Evolutionary conservation across 2,329 filamentous ascomycete genomes (phyloP), one percentile per base, ranked within the genome.

Genomic region (Colletotrichum cordylinicola): DNA sequence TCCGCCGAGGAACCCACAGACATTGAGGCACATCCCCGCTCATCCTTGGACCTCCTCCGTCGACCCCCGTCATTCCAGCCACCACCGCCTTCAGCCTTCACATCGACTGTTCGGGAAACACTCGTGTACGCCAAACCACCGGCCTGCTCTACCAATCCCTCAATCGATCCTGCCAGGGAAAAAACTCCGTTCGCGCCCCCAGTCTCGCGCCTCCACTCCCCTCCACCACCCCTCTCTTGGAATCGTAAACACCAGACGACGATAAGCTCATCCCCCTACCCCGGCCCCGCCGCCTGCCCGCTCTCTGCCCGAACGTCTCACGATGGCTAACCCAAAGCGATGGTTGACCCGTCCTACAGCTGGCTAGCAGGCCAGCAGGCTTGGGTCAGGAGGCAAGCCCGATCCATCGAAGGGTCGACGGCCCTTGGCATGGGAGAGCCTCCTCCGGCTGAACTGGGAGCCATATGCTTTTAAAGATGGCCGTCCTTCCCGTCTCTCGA

Each of bases 241-340:
- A 64, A 73, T 76, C 58, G 74, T 76, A 74, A 76, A 76, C 65
- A 65, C 74, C 65, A 76, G 70, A 76, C 74, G 58, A 69, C 64
- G 70, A 67, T 73, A 76, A 74, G 58, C 70, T 76, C 70, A 64
- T 69, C 48, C 70, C 72, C 74, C 74, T 76, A 76, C 58, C 70
- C n/a, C 33, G 31, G 64, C 70, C 64, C 74, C 74, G 70, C 74
- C 35, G 58, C 43, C 43, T 73, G 48, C 33, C 70, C 58, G 64
- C 73, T 73, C 64, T 68, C 29, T 73, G 70, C 8, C 73, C 73
- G 70, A 60, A 65, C 58, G 73, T 73, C 73, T 73, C 64, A 69
- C 64, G 70, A 75, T 73, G 27, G 65, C 56, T 60, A 48, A 68
- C 58, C 73, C 73, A 52, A 65, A 60, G 64, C 43, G 70, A 73